These are phyloP conservation scores for Aspergillus uvarum DNA, from an alignment of 2,329 filamentous ascomycete species.

Conservation along the genomic window DNA sequence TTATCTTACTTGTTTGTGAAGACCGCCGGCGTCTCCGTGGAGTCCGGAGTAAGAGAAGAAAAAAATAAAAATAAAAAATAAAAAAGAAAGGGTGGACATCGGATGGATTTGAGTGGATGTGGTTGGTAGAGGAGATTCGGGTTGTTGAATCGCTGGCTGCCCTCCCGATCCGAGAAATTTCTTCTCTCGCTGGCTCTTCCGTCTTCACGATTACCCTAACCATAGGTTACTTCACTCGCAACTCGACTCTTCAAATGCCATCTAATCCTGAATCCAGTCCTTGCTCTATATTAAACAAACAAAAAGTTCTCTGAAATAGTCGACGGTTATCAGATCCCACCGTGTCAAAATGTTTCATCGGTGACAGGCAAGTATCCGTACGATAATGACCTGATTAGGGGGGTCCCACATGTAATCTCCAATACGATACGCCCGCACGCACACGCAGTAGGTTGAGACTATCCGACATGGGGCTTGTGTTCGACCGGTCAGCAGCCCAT, in stretches of 20 bases:
- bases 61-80: neutral
- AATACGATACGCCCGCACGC: neutral
- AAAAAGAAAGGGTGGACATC: conserved; percentile 14
- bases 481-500: neutral
- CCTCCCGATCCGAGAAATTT: conserved; percentile 14
- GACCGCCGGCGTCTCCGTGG: neutral
- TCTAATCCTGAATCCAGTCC: neutral
- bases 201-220: neutral
- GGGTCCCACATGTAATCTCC: conserved; percentile 7
- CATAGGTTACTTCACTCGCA: neutral
- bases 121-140: conserved; percentile 16
- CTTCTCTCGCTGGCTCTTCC: neutral
- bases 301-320: too few relatives aligned
- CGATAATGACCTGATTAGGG: conserved; percentile 2
- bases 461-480: neutral
- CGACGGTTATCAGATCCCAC: too few relatives aligned
- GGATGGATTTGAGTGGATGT: conserved; percentile 14
- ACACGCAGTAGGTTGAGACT: neutral
- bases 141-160: conserved; percentile 20
- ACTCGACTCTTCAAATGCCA: neutral
- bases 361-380: conserved; percentile 4
- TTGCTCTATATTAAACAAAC: neutral
- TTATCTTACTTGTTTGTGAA: neutral
- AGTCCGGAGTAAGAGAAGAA: neutral
- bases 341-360: neutral